These are phyloP conservation scores for Xylaria sp. DNA, from an alignment of 2,329 filamentous ascomycete genomes.

Conservation along the genomic window DNA sequence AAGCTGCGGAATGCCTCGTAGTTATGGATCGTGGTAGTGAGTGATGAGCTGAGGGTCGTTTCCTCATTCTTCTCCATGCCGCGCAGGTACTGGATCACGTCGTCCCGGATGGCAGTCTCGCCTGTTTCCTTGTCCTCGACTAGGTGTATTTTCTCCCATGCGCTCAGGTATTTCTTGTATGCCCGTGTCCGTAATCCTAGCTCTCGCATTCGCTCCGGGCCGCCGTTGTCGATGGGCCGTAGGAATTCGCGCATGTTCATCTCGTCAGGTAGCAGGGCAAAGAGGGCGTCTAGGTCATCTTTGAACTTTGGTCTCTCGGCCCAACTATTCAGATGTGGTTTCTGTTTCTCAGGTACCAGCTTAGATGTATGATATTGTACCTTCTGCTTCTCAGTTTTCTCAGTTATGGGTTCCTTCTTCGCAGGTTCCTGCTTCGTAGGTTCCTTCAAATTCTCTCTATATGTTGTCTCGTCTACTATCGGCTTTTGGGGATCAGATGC, in stretches of 20 bases:
- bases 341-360: not conserved
- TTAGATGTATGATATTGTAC: slow-evolving; percentile 1
- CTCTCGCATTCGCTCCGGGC: slow-evolving; percentile 53
- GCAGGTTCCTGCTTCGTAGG: not conserved
- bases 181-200: slow-evolving; percentile 53
- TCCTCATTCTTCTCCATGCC: slow-evolving; percentile 32
- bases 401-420: not conserved
- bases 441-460: not conserved
- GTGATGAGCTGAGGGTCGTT: slow-evolving; percentile 27
- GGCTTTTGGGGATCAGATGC: slow-evolving; percentile 15
- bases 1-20: slow-evolving; percentile 57
- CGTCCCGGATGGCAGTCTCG: slow-evolving; percentile 53
- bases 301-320: slow-evolving; percentile 35
- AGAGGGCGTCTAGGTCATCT: slow-evolving; percentile 42
- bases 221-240: slow-evolving; percentile 52
- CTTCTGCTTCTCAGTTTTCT: slow-evolving; percentile 7
- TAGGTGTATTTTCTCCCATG: slow-evolving; percentile 53
- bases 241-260: slow-evolving; percentile 51
- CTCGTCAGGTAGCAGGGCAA: slow-evolving; percentile 49
- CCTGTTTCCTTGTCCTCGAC: slow-evolving; percentile 45
- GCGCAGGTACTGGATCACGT: slow-evolving; percentile 53
- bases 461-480: not conserved
- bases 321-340: slow-evolving; percentile 1
- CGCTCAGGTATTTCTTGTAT: slow-evolving; percentile 53
- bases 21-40: slow-evolving; percentile 51